Base-by-base conservation (phyloP, 805 yeast species). In the Candida quercuum region DNA sequence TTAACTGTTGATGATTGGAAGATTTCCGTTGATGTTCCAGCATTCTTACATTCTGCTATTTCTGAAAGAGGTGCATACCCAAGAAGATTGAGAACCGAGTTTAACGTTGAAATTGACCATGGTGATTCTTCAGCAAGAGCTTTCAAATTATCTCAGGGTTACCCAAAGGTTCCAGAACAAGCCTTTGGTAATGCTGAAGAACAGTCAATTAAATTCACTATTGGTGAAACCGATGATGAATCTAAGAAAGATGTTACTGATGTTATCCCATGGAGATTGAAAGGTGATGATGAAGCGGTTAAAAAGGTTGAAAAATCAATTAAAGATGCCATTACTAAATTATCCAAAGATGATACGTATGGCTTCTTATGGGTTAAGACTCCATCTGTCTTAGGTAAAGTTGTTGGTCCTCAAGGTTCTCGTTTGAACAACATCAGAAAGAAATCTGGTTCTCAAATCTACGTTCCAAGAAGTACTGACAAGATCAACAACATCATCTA, bases 351-450 rank as follows among this genome's bases (percentile, higher is more conserved):
- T 36, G 67, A 69, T 31, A 51, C 63, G 29, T 66, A 64, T 33
- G 93, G 80, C 12, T 85, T 76, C 74, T 61, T 83, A 42, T 81
- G 82, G 72, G 61, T 76, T 28, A 60, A 73, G 29, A 69, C 74
- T 40, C 61, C 76, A 12, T 54, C 61, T 20, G 56, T 57, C 32
- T 81, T 83, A 59, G 72, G 81, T 40, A 74, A 69, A 56, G 67
- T 86, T 37, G 74, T 87, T 45, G 96, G 96, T 8, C 78, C 86
- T 13, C 81, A 76, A 48, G 96, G 96, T 33, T 61, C 78, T 25
- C 77, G 74, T 43, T 67, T 86, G 54, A 76, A 72, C 51, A 63
- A 64, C 46, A 70, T 86, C 41, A 78, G 93, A 64, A 64, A 65
- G 20, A 64, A 69, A 40, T 66, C 83, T 16, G 76, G 74, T 15